phyloP scores from a whole-genome alignment of 352 stramenopile species.

The Pythium sp. region DNA sequence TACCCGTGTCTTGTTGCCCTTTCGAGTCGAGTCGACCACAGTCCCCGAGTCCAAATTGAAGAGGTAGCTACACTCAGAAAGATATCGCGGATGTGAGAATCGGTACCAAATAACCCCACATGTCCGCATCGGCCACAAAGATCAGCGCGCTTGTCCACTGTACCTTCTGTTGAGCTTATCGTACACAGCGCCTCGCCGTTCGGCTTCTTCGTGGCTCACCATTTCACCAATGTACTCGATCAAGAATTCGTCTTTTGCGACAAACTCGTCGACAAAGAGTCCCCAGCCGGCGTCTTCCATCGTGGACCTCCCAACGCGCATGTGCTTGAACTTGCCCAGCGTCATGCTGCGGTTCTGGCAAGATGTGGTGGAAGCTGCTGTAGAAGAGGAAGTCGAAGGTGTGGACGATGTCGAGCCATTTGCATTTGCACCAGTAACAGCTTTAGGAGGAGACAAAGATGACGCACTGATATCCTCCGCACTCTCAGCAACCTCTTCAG shows the following conservation, averaged over 20 bases:
- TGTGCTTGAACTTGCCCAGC: conserved; percentile 48
- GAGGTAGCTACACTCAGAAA: conserved; percentile 65
- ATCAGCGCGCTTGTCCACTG: neutral
- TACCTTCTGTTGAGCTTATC: conserved; percentile 84
- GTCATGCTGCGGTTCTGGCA: conserved; percentile 72
- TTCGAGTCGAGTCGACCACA: conserved; percentile 91
- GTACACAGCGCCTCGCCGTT: conserved; percentile 86
- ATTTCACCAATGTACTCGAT: conserved; percentile 95
- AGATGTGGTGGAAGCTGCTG: conserved; percentile 17
- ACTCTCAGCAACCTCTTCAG: conserved; percentile 37
- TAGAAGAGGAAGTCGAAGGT: neutral
- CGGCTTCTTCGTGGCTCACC: conserved; percentile 89
- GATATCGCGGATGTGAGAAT: neutral
- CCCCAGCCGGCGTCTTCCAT: conserved; percentile 88
- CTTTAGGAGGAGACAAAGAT: neutral
- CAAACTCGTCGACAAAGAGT: conserved; percentile 84
- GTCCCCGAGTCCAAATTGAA: conserved; percentile 93
- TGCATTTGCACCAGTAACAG: neutral
- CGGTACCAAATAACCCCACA: neutral
- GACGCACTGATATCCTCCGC: conserved; percentile 6
- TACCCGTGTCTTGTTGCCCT: conserved; percentile 94
- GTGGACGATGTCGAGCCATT: neutral
- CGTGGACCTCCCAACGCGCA: conserved; percentile 78
- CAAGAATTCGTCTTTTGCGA: conserved; percentile 93
- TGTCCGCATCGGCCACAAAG: conserved; percentile 7